phyloP scores from a whole-genome alignment of 108 stramenopile genomes.

The Heterococcus sp. region DNA sequence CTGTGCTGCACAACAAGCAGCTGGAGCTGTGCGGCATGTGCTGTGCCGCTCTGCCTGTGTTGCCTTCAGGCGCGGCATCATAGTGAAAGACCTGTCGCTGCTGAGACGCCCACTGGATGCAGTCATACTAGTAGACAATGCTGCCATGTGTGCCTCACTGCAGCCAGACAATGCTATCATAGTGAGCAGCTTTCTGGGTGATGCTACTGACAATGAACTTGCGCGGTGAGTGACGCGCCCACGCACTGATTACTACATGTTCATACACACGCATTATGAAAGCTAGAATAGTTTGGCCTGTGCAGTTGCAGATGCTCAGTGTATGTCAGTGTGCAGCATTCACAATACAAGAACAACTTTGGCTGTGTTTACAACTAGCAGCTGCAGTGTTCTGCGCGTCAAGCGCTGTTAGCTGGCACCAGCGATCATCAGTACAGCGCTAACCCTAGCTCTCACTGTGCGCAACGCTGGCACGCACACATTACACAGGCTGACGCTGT shows the following conservation, averaged over 20 bases:
- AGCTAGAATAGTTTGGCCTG: not conserved
- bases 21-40: not conserved
- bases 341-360: not conserved
- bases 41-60: not conserved
- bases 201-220: not conserved
- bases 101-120: not conserved
- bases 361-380: not conserved
- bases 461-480: not conserved
- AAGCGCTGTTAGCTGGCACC: not conserved
- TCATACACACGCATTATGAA: too few relatives aligned
- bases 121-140: not conserved
- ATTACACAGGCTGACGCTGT: not conserved
- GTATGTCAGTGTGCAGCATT: not conserved
- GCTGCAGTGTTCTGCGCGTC: not conserved
- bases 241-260: not conserved
- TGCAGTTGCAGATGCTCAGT: not conserved
- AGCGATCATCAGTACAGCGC: not conserved
- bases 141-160: not conserved
- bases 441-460: not conserved
- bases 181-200: not conserved
- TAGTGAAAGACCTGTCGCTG: not conserved
- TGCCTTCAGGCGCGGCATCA: not conserved
- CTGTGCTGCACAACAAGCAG: not conserved
- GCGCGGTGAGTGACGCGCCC: not conserved
- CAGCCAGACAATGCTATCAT: not conserved